phyloP scores from a whole-genome alignment of 1,284 basidiomycete genomes.

The Fomitiporia mediterranea region DNA sequence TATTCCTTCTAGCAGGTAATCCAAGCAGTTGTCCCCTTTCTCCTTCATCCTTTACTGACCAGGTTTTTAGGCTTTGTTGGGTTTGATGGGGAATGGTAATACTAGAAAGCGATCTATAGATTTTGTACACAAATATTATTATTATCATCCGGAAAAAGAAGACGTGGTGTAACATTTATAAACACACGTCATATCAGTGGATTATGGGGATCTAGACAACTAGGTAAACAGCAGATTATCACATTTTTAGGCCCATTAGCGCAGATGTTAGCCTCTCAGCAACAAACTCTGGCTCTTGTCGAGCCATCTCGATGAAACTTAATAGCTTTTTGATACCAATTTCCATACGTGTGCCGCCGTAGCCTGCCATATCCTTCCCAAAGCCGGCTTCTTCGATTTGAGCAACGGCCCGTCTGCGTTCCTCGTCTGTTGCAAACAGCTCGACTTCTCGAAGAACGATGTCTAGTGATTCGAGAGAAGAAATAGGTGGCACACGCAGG shows the following conservation, averaged over 20 bases:
- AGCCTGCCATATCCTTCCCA: constrained; percentile 43
- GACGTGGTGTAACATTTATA: background rate
- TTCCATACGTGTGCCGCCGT: constrained; percentile 49
- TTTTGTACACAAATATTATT: background rate
- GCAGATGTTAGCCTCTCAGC: constrained; percentile 71
- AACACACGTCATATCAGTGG: background rate
- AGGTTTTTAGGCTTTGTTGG: constrained; percentile 60
- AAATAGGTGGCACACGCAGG: constrained; percentile 81
- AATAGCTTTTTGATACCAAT: constrained; percentile 95
- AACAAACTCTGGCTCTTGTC: constrained; percentile 83
- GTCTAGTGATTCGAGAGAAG: constrained; percentile 68
- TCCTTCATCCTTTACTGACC: background rate
- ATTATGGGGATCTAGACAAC: background rate
- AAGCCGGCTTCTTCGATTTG: constrained; percentile 80
- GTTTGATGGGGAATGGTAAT: constrained; percentile 78
- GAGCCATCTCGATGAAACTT: constrained; percentile 92
- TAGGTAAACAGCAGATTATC: background rate
- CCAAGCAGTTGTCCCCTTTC: background rate
- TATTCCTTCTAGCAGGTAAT: constrained; percentile 70
- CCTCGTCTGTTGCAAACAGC: constrained; percentile 63
- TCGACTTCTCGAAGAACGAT: constrained; percentile 80
- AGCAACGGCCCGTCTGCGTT: constrained; percentile 56
- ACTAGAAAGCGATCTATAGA: background rate
- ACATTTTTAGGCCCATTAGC: constrained; percentile 59
- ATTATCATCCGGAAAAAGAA: background rate